Percentiles rank a stretch among this genome's conserved stretches.
These are phyloP conservation scores for Picea abies DNA, from an alignment of 83 land plant genomes.

Conservation along the genomic window DNA sequence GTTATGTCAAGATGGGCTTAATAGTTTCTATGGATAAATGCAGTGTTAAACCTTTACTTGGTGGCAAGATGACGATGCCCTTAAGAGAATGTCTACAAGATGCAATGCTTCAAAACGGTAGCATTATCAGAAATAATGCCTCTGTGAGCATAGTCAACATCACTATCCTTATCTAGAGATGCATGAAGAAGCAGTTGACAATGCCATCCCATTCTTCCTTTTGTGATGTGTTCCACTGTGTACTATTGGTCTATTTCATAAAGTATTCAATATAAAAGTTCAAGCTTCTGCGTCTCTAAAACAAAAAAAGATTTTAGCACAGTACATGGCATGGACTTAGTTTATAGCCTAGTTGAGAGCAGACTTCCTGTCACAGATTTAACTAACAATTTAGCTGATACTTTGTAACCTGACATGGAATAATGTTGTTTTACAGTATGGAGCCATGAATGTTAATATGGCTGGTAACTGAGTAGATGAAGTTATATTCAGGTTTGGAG, in stretches of 20 bases:
- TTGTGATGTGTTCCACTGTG: not conserved
- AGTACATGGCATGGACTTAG: not conserved
- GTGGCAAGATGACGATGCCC: not conserved
- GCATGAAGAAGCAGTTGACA: not conserved
- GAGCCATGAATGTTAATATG: not conserved
- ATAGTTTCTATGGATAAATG: not conserved
- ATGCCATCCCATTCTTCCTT: not conserved
- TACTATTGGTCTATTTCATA: not conserved
- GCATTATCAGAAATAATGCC: not conserved
- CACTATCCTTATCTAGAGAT: not conserved
- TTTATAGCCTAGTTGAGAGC: not conserved
- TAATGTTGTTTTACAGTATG: not conserved
- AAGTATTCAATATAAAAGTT: not conserved
- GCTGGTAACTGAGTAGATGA: not conserved
- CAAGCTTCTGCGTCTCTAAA: not conserved
- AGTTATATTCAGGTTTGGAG: not conserved
- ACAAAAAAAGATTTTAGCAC: not conserved
- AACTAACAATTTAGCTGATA: not conserved
- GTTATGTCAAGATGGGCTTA: not conserved
- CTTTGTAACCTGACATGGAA: not conserved
- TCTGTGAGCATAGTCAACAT: not conserved
- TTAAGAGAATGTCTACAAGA: not conserved
- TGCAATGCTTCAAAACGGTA: not conserved
- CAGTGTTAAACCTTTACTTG: not conserved
- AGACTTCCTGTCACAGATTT: not conserved